Evolutionary conservation across 306 rosid genomes (phyloP).

Genomic region (Quillaja saponaria): DNA sequence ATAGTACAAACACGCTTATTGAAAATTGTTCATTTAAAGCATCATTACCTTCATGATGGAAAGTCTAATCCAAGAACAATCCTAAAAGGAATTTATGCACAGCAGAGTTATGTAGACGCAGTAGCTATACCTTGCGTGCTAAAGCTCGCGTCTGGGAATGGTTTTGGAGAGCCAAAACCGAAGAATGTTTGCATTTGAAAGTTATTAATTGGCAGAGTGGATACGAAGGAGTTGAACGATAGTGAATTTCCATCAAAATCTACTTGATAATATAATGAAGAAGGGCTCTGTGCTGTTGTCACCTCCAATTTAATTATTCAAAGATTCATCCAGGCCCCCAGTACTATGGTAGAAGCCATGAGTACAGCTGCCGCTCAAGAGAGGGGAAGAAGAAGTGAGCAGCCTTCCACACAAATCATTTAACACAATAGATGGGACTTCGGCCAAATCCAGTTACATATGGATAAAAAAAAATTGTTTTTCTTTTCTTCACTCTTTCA

Average conservation of each 20-base stretch:
- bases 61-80: no score
- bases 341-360: background rate
- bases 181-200: background rate
- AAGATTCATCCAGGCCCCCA: no score
- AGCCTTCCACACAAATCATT: background rate
- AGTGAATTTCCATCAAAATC: constrained; percentile 26
- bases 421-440: background rate
- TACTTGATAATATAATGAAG: no score
- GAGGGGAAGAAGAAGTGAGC: no score
- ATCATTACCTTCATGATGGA: no score
- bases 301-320: background rate
- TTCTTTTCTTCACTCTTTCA: no score
- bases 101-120: no score
- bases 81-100: no score
- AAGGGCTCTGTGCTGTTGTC: background rate
- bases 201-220: background rate
- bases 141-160: constrained; percentile 24
- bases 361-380: no score
- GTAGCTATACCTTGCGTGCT: constrained; percentile 39
- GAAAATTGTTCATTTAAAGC: background rate
- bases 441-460: no score
- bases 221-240: constrained; percentile 15
- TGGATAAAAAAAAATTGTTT: no score
- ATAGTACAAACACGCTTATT: no score
- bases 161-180: constrained; percentile 15